phyloP scores from a whole-genome alignment of 1,139 yeast species.

The Spathaspora sp. region DNA sequence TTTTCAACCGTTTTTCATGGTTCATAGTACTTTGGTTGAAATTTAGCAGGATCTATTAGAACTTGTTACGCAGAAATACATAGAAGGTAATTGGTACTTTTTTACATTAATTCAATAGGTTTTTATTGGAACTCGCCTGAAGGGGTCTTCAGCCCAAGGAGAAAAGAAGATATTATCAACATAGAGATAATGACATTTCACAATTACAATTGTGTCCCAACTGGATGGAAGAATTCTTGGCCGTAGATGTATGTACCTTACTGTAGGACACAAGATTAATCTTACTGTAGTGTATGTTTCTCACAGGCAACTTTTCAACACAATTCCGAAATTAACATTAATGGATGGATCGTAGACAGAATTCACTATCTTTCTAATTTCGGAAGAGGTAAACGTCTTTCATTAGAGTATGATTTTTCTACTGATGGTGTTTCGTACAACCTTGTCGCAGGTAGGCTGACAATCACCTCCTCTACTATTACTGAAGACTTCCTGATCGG shows the following conservation, averaged over 20 bases:
- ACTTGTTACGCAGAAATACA: too few species aligned
- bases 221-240: conserved; percentile 21
- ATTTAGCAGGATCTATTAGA: too few species aligned
- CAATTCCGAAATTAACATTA: conserved; percentile 11
- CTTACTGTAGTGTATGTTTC: conserved; percentile 11
- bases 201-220: conserved; percentile 22
- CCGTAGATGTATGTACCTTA: conserved; percentile 27
- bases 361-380: conserved; percentile 28
- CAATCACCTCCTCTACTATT: conserved; percentile 11
- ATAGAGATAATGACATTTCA: conserved; percentile 10
- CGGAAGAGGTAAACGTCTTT: conserved; percentile 30
- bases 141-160: background rate
- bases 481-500: conserved; percentile 18
- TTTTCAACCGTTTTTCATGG: too few species aligned
- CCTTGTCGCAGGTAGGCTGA: conserved; percentile 19
- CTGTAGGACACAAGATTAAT: conserved; percentile 18
- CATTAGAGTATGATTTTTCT: conserved; percentile 15
- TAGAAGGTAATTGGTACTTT: too few species aligned
- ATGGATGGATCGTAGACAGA: conserved; percentile 17
- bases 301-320: conserved; percentile 16
- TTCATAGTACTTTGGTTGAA: too few species aligned
- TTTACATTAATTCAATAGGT: too few species aligned
- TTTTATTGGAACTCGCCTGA: too few species aligned
- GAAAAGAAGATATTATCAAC: conserved; percentile 13
- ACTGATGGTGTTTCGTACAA: background rate